phyloP scores from a whole-genome alignment of 83 land plant genomes.

The Isoetes engelmannii region DNA sequence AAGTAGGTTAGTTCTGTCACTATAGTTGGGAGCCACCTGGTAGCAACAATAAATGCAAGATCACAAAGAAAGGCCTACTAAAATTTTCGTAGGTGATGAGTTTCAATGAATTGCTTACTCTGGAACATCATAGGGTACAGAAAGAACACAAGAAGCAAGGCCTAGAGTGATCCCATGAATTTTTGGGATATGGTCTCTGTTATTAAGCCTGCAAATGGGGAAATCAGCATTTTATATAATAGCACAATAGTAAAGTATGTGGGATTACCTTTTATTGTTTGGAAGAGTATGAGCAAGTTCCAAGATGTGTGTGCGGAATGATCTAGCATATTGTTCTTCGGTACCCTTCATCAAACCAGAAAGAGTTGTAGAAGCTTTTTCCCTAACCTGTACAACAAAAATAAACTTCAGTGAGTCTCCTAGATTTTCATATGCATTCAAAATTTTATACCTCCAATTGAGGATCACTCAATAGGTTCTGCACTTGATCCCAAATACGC shows the following conservation, averaged over 20 bases:
- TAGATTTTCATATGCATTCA: background rate
- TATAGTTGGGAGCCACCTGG: conserved; percentile 1
- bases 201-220: background rate
- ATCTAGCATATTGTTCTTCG: background rate
- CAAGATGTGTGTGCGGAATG: background rate
- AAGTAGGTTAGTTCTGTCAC: conserved; percentile 3
- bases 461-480: background rate
- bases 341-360: conserved; percentile 4
- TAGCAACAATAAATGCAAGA: background rate
- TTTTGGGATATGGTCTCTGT: background rate
- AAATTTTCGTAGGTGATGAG: background rate
- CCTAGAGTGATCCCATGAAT: background rate
- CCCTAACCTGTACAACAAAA: conserved; percentile 2
- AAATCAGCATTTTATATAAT: background rate
- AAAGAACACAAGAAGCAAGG: conserved; percentile 2
- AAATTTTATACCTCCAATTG: conserved; percentile 5
- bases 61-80: background rate
- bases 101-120: background rate
- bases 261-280: background rate
- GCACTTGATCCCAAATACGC: background rate
- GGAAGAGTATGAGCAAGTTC: background rate
- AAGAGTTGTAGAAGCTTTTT: background rate
- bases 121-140: conserved; percentile 7
- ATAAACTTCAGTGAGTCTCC: background rate
- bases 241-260: background rate